A percentile compares a stretch with the other conserved stretches of the same genome.
These are phyloP conservation scores for Aspergillus nidulans DNA, from an alignment of 495 filamentous ascomycete species.

Conservation along the genomic window DNA sequence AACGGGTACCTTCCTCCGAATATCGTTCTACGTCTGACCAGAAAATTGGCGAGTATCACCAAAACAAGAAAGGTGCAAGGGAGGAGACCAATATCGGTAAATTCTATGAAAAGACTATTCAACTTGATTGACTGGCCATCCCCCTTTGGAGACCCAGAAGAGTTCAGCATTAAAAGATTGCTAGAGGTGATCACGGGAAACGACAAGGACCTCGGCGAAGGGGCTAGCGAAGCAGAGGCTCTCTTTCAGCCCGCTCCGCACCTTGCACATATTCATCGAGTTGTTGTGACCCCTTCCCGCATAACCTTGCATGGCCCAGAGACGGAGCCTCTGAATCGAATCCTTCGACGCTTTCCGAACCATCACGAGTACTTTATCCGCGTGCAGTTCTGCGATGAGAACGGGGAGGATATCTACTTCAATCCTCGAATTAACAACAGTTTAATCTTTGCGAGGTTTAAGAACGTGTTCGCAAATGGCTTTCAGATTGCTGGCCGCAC, in stretches of 20 bases:
- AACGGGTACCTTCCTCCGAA: constrained; percentile 30
- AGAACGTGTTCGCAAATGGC: constrained; percentile 46
- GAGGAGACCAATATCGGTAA: constrained; percentile 5
- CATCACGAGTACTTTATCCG: constrained; percentile 64
- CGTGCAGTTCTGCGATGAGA: constrained; percentile 69
- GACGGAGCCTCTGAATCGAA: constrained; percentile 65
- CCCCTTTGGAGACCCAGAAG: constrained; percentile 10
- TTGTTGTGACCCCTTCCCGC: constrained; percentile 63
- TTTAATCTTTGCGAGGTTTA: constrained; percentile 52
- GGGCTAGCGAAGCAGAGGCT: background rate
- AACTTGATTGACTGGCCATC: constrained; percentile 18
- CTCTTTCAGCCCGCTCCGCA: constrained; percentile 1
- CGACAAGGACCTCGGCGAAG: constrained; percentile 11
- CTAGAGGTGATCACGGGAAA: constrained; percentile 3
- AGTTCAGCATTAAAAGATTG: constrained; percentile 10
- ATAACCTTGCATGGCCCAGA: constrained; percentile 67
- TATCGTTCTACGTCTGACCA: constrained; percentile 17
- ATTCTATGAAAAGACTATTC: constrained; percentile 16
- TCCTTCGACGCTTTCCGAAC: constrained; percentile 63
- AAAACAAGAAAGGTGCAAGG: background rate
- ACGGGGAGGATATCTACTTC: constrained; percentile 58
- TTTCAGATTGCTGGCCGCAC: constrained; percentile 59
- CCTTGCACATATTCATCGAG: constrained; percentile 49
- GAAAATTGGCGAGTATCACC: background rate
- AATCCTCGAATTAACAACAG: constrained; percentile 51